Conservation (phyloP, 768 basidiomycete species). For the Termitomyces sp. region DNA sequence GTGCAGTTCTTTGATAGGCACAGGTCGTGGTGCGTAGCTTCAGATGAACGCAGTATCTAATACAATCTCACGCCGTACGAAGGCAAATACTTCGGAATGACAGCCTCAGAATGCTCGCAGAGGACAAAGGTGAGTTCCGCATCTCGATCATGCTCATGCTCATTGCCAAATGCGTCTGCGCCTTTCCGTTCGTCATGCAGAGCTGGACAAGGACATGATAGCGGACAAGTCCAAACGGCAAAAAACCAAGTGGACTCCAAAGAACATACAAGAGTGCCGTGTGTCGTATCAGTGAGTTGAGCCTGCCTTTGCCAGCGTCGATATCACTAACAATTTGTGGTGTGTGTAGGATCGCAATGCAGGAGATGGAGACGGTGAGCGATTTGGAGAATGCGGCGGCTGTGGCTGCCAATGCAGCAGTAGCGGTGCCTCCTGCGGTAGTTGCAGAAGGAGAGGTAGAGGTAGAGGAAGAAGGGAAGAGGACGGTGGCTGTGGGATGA, state of each 20-base stretch:
- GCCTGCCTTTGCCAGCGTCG: not conserved
- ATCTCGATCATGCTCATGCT: not conserved
- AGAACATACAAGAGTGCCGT: constrained; percentile 50
- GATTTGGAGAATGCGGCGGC: constrained; percentile 11
- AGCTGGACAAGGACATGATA: constrained; percentile 61
- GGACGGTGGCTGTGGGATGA: not conserved
- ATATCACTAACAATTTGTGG: not conserved
- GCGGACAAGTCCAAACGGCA: constrained; percentile 47
- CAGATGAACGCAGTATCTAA: not conserved
- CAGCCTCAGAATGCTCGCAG: constrained; percentile 63
- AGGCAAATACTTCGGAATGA: constrained; percentile 64
- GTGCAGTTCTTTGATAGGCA: constrained; percentile 79
- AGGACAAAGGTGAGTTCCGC: constrained; percentile 55
- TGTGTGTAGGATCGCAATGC: constrained; percentile 15
- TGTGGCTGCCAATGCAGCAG: not conserved
- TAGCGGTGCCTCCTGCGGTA: not conserved
- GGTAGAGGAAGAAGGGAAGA: not conserved
- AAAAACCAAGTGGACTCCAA: constrained; percentile 50
- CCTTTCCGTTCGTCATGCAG: constrained; percentile 30
- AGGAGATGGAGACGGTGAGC: constrained; percentile 22
- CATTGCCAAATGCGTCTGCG: not conserved
- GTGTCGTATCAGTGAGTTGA: constrained; percentile 58
- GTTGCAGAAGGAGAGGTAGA: not conserved
- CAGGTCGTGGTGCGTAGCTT: constrained; percentile 51
- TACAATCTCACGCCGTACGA: not conserved